A percentile compares a stretch with the other conserved stretches of the same genome.
phyloP scores from a whole-genome alignment of 768 basidiomycete species.

The Agrocybe chaxingu region DNA sequence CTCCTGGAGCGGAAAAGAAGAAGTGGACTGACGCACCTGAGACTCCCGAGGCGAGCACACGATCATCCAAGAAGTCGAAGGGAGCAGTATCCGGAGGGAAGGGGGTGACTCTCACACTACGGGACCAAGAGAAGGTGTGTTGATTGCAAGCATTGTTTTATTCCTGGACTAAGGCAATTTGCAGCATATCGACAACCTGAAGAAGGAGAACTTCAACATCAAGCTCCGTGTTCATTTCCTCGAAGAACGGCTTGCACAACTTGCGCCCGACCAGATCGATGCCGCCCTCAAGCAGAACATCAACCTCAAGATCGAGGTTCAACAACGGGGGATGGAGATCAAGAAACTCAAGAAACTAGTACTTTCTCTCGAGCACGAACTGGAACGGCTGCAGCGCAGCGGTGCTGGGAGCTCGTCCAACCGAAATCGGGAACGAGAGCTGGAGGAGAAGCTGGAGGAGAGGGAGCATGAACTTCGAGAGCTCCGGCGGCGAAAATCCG shows the following conservation, averaged over 20 bases:
- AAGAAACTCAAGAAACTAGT: conserved; percentile 91
- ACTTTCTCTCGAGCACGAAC: conserved; percentile 76
- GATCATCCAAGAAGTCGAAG: conserved; percentile 34
- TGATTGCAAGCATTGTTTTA: background rate
- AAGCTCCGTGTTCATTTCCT: conserved; percentile 95
- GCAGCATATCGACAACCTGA: conserved; percentile 91
- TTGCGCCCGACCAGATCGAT: conserved; percentile 91
- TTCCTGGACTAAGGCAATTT: background rate
- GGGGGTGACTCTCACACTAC: conserved; percentile 66
- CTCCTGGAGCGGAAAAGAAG: conserved; percentile 46
- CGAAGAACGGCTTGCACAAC: conserved; percentile 86
- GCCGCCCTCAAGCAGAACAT: conserved; percentile 91
- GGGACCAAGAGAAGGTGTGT: conserved; percentile 94
- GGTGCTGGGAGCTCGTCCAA: conserved; percentile 28
- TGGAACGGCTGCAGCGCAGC: conserved; percentile 63
- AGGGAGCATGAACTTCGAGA: conserved; percentile 69
- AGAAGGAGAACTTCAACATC: conserved; percentile 97
- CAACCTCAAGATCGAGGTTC: conserved; percentile 88
- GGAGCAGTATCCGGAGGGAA: conserved; percentile 39
- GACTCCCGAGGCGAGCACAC: conserved; percentile 38
- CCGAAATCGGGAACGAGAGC: conserved; percentile 57
- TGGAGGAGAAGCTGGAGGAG: conserved; percentile 75
- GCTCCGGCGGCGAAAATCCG: conserved; percentile 47
- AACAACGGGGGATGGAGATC: conserved; percentile 84
- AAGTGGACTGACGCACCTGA: conserved; percentile 42